Percentiles rank a stretch among this genome's conserved stretches.
Evolutionary conservation across 495 filamentous ascomycete genomes (phyloP).

Genomic region (Hypoxylon trugodes): DNA sequence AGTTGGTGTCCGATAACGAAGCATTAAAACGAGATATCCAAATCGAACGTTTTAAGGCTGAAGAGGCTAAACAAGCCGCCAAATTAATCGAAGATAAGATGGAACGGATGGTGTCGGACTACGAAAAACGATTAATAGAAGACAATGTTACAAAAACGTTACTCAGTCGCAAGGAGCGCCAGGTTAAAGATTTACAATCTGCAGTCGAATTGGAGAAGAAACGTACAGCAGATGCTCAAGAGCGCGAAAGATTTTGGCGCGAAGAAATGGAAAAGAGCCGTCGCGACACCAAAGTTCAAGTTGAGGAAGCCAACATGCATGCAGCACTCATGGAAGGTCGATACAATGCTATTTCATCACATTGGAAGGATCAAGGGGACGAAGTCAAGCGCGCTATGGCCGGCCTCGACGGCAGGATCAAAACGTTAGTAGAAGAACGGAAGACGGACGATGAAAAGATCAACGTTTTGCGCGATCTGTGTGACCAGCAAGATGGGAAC

Average conservation of each 20-base stretch:
- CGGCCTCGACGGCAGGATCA: constrained; percentile 63
- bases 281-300: constrained; percentile 66
- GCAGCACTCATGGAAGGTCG: constrained; percentile 64
- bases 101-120: constrained; percentile 69
- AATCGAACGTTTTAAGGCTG: constrained; percentile 73
- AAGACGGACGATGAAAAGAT: constrained; percentile 66
- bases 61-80: constrained; percentile 76
- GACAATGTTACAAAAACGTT: constrained; percentile 73
- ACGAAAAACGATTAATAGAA: constrained; percentile 74
- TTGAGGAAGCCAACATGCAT: constrained; percentile 68
- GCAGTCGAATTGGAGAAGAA: constrained; percentile 72
- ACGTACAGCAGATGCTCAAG: constrained; percentile 63
- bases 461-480: constrained; percentile 64
- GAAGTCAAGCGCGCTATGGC: constrained; percentile 61
- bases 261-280: constrained; percentile 69
- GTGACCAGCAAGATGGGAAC: constrained; percentile 74
- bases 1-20: constrained; percentile 88
- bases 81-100: constrained; percentile 79
- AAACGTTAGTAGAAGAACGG: constrained; percentile 56
- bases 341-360: constrained; percentile 74
- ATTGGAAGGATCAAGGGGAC: constrained; percentile 72
- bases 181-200: constrained; percentile 75
- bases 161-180: constrained; percentile 78
- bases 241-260: constrained; percentile 69
- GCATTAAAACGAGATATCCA: constrained; percentile 80